Evolutionary conservation across 1,284 basidiomycete genomes (phyloP).

Genomic region (Ceratobasidium sp.): DNA sequence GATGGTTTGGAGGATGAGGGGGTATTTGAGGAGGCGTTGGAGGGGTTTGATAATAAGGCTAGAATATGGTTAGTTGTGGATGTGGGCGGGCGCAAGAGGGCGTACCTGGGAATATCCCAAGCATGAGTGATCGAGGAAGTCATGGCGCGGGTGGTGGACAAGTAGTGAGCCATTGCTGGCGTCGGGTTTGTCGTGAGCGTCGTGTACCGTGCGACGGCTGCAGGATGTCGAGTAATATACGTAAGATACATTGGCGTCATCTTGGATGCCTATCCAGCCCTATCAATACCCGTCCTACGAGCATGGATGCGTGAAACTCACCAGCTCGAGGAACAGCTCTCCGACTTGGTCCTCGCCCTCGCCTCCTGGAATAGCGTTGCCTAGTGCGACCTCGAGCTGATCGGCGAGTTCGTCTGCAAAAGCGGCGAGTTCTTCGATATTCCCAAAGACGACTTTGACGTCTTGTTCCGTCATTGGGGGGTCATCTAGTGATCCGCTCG

Average conservation of each 20-base stretch:
- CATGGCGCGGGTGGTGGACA: constrained; percentile 72
- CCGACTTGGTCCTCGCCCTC: constrained; percentile 79
- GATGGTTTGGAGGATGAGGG: constrained; percentile 83
- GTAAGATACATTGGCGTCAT: constrained; percentile 82
- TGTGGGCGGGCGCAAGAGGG: constrained; percentile 65
- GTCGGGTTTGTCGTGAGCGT: constrained; percentile 59
- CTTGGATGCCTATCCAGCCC: constrained; percentile 69
- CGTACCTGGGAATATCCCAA: constrained; percentile 92
- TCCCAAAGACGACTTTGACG: constrained; percentile 79
- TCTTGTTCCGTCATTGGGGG: constrained; percentile 77
- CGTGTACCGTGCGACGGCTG: constrained; percentile 75
- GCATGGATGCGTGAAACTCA: constrained; percentile 56
- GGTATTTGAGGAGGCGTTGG: constrained; percentile 92
- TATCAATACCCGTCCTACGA: background rate
- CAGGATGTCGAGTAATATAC: constrained; percentile 88
- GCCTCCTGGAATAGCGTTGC: constrained; percentile 56
- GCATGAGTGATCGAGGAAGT: constrained; percentile 84
- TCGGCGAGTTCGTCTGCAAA: constrained; percentile 76
- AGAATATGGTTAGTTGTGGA: constrained; percentile 58
- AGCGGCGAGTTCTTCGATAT: constrained; percentile 77
- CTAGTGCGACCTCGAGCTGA: constrained; percentile 67
- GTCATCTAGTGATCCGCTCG: constrained; percentile 54
- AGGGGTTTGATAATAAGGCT: constrained; percentile 69
- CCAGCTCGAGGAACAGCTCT: constrained; percentile 76
- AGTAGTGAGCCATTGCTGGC: constrained; percentile 69